A percentile compares a stretch with the other conserved stretches of the same genome.
phyloP scores from a whole-genome alignment of 2,329 filamentous ascomycete species.

The Tolypocladium guangdongense region DNA sequence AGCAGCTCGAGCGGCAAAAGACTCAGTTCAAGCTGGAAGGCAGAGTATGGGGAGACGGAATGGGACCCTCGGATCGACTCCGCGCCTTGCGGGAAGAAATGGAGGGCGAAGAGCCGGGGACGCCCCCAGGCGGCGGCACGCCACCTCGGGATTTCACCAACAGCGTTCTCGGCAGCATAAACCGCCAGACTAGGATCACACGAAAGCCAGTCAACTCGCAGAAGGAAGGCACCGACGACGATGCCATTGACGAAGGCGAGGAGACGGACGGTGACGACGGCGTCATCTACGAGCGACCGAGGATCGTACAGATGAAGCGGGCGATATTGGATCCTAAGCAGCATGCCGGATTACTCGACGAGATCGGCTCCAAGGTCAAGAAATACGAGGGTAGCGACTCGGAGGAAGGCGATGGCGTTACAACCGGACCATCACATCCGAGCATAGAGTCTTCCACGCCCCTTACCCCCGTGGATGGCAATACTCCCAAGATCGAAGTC shows the following conservation, averaged over 20 bases:
- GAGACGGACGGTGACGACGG: slow-evolving; percentile 42
- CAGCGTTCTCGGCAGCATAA: slow-evolving; percentile 63
- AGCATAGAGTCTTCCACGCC: slow-evolving; percentile 63
- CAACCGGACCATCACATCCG: slow-evolving; percentile 64
- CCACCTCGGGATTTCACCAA: slow-evolving; percentile 56
- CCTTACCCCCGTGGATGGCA: slow-evolving; percentile 50
- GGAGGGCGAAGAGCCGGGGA: slow-evolving; percentile 50
- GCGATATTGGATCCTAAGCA: slow-evolving; percentile 55
- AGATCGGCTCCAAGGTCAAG: slow-evolving; percentile 69
- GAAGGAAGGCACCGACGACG: slow-evolving; percentile 27
- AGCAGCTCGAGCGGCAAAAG: slow-evolving; percentile 92
- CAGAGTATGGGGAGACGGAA: slow-evolving; percentile 71
- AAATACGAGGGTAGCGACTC: slow-evolving; percentile 63
- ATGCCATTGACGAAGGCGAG: slow-evolving; percentile 36
- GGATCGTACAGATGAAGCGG: slow-evolving; percentile 66
- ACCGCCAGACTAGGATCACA: slow-evolving; percentile 45
- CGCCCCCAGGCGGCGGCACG: slow-evolving; percentile 36
- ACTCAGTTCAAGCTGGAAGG: slow-evolving; percentile 96
- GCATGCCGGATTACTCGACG: slow-evolving; percentile 52
- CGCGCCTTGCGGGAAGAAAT: slow-evolving; percentile 90
- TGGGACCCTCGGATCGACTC: slow-evolving; percentile 82
- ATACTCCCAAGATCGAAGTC: slow-evolving; percentile 51
- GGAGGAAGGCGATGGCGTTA: slow-evolving; percentile 54
- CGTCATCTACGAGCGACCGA: slow-evolving; percentile 66
- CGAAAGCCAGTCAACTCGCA: slow-evolving; percentile 38